Conservation (phyloP, 2,329 filamentous ascomycete genomes). For the Sporothrix pseudoabietina region DNA sequence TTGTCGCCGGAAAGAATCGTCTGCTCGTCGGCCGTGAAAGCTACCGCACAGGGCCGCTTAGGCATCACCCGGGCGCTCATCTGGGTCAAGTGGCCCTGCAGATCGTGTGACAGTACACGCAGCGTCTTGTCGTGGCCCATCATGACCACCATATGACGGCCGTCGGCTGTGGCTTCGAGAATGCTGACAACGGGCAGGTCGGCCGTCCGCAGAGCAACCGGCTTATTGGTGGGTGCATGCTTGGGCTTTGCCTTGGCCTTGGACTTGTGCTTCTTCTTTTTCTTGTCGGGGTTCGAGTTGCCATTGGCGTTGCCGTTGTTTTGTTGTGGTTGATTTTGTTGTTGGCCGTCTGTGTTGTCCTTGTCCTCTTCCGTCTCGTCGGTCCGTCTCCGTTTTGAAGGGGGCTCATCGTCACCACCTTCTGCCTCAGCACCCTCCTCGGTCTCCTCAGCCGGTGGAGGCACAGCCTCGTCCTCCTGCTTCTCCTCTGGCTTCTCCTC, state of each 20-base stretch:
- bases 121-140: conserved; percentile 92
- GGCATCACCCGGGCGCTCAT: conserved; percentile 80
- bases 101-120: conserved; percentile 73
- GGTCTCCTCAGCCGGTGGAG: not conserved
- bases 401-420: conserved; percentile 22
- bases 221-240: not conserved
- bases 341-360: not conserved
- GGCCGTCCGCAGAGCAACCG: conserved; percentile 41
- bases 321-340: not conserved
- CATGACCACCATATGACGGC: conserved; percentile 71
- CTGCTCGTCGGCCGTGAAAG: conserved; percentile 66
- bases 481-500: not conserved
- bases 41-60: conserved; percentile 80
- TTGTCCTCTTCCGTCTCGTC: conserved; percentile 19
- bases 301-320: not conserved
- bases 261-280: conserved; percentile 33
- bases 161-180: conserved; percentile 64
- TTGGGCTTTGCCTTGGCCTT: conserved; percentile 43
- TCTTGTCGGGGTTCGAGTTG: not conserved
- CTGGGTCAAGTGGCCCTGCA: conserved; percentile 62
- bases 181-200: conserved; percentile 69
- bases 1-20: conserved; percentile 88
- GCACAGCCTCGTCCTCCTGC: not conserved
- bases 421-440: not conserved
- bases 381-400: conserved; percentile 29